Evolutionary conservation across 139 green algal species (phyloP).

Genomic region (Chlorella ohadii): DNA sequence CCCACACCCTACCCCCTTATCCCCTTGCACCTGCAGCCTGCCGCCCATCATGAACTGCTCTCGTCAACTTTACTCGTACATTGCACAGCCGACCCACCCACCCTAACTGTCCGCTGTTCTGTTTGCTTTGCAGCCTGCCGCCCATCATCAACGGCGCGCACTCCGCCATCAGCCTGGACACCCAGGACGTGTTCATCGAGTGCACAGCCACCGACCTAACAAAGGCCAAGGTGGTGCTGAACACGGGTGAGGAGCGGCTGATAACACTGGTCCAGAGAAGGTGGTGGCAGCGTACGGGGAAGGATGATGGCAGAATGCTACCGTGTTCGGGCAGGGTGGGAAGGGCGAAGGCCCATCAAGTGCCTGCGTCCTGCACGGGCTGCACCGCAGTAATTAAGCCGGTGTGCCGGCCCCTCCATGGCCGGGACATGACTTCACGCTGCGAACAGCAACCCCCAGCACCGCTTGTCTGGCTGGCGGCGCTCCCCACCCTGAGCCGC

Average conservation of each 20-base stretch:
- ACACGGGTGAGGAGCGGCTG: conserved; percentile 52
- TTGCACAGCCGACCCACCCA: too few relatives aligned
- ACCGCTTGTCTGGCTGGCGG: conserved; percentile 35
- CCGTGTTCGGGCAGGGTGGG: too few relatives aligned
- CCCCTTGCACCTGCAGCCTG: too few relatives aligned
- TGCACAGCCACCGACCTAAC: conserved; percentile 97
- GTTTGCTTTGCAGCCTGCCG: conserved; percentile 45
- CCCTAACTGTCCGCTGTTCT: too few relatives aligned
- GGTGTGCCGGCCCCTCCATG: conserved; percentile 23
- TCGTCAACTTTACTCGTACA: too few relatives aligned
- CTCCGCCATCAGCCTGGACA: conserved; percentile 90
- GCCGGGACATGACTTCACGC: conserved; percentile 34
- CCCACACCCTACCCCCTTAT: too few relatives aligned
- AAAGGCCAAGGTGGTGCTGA: conserved; percentile 94
- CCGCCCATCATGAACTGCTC: too few relatives aligned
- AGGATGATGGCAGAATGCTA: too few relatives aligned
- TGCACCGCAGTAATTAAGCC: conserved; percentile 35
- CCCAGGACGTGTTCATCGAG: conserved; percentile 97
- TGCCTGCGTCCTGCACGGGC: too few relatives aligned
- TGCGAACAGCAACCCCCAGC: conserved; percentile 27
- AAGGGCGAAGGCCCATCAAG: too few relatives aligned
- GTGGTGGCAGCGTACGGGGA: too few relatives aligned
- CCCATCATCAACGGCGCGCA: conserved; percentile 99
- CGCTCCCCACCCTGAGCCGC: conserved; percentile 4
- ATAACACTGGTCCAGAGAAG: too few relatives aligned